A percentile compares a stretch with the other conserved stretches of the same genome.
Conservation (phyloP, 768 basidiomycete species). For the Gloeopeniophorella convolvens region DNA sequence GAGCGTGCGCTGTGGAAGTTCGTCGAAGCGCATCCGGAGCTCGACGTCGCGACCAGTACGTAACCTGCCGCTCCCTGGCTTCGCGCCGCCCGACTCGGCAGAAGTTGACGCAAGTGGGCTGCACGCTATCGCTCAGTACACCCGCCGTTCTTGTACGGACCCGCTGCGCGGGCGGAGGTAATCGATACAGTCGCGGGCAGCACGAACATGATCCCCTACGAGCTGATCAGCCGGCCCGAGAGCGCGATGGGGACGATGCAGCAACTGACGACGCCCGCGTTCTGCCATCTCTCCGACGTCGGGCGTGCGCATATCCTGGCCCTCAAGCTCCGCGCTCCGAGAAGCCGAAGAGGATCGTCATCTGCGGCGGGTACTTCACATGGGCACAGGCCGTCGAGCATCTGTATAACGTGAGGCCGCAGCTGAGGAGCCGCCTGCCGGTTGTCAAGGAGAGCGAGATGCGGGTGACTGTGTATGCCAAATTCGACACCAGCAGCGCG, state of each 20-base stretch:
- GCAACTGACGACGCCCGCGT: too few relatives aligned
- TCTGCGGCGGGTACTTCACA: neutral
- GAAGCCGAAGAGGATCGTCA: neutral
- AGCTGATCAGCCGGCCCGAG: neutral
- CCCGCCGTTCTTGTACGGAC: neutral
- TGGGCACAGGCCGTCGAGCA: neutral
- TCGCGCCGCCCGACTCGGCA: neutral
- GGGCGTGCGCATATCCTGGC: slow-evolving; percentile 1
- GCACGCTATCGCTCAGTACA: neutral
- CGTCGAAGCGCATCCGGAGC: neutral
- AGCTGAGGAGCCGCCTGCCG: neutral
- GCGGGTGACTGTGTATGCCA: neutral
- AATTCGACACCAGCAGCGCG: neutral
- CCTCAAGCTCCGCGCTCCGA: neutral
- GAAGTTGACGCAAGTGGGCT: too few relatives aligned
- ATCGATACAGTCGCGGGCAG: neutral
- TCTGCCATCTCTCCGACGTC: neutral
- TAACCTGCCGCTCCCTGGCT: neutral
- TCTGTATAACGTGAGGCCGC: neutral
- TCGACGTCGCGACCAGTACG: slow-evolving; percentile 4
- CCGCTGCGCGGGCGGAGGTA: neutral
- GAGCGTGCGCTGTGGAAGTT: neutral
- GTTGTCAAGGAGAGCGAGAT: neutral
- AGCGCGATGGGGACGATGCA: neutral
- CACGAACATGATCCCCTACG: neutral